Evolutionary conservation across 2,329 filamentous ascomycete genomes (phyloP).

Genomic region (Rhinocladiella mackenziei): DNA sequence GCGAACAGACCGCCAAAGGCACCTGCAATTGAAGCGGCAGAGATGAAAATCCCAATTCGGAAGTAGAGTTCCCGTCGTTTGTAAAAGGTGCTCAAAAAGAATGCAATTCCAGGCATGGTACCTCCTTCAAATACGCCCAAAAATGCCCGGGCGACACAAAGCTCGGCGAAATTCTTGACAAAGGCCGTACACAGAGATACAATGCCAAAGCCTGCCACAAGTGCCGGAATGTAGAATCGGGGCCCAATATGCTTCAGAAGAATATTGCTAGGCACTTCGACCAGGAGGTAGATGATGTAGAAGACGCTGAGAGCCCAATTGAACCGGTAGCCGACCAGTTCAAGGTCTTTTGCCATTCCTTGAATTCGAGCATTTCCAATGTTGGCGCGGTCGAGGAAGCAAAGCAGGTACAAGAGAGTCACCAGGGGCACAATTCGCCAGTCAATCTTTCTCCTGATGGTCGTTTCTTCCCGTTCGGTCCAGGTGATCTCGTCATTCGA

Average conservation of each 20-base stretch:
- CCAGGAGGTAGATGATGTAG: slow-evolving; percentile 54
- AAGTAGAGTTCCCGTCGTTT: slow-evolving; percentile 41
- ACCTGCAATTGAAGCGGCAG: slow-evolving; percentile 47
- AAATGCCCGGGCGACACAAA: slow-evolving; percentile 47
- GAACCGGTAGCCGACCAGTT: slow-evolving; percentile 42
- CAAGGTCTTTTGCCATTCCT: slow-evolving; percentile 31
- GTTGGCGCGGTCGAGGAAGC: slow-evolving; percentile 54
- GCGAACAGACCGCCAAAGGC: slow-evolving; percentile 51
- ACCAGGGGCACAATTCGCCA: too few species aligned
- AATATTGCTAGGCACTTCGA: slow-evolving; percentile 46
- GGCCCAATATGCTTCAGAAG: slow-evolving; percentile 63
- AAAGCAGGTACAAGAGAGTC: slow-evolving; percentile 51
- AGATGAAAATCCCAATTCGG: slow-evolving; percentile 43
- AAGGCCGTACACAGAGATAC: slow-evolving; percentile 46
- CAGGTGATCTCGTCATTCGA: too few species aligned
- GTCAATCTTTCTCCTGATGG: too few species aligned
- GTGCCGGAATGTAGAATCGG: slow-evolving; percentile 54
- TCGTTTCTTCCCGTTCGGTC: too few species aligned
- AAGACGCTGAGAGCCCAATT: slow-evolving; percentile 51
- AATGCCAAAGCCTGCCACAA: slow-evolving; percentile 32
- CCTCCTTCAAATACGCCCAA: slow-evolving; percentile 46
- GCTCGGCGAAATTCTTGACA: slow-evolving; percentile 48
- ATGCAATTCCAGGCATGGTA: slow-evolving; percentile 44
- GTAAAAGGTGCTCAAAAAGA: slow-evolving; percentile 57
- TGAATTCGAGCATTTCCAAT: slow-evolving; percentile 37